Evolutionary conservation across 305 asterid species (phyloP).

Genomic region (Solanum hybrid): DNA sequence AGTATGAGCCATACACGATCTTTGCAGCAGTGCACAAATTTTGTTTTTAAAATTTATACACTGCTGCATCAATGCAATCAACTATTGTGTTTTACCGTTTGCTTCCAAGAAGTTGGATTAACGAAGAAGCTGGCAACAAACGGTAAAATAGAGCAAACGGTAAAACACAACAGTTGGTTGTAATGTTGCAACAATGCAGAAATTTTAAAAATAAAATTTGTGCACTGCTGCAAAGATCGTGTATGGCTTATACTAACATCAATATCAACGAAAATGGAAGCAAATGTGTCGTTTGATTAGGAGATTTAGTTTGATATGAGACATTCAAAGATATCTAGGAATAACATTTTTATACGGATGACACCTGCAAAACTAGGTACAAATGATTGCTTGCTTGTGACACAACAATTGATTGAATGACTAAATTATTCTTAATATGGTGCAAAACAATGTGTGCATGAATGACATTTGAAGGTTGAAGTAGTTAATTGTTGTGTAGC

Average conservation of each 20-base stretch:
- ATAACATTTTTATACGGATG: neutral
- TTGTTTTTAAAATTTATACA: too few species aligned
- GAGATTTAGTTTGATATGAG: neutral
- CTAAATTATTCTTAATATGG: too few species aligned
- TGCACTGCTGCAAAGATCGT: neutral
- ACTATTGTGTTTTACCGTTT: too few species aligned
- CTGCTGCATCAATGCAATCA: neutral
- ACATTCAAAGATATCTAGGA: neutral
- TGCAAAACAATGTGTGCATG: neutral
- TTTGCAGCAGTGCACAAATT: neutral
- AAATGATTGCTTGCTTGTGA: neutral
- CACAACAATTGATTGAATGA: neutral
- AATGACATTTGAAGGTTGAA: neutral
- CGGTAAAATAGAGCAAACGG: neutral
- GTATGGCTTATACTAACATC: neutral
- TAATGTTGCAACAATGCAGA: rapidly evolving
- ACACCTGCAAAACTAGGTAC: neutral
- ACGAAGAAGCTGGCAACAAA: neutral
- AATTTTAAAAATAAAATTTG: too few species aligned
- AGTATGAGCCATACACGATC: neutral
- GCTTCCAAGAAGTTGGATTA: neutral
- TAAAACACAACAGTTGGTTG: neutral
- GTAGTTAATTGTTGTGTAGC: neutral
- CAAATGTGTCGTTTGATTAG: rapidly evolving
- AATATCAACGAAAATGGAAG: neutral